A percentile compares a stretch with the other conserved stretches of the same genome.
These are phyloP conservation scores for Dryas drummondii DNA, from an alignment of 306 rosid genomes.

Conservation along the genomic window DNA sequence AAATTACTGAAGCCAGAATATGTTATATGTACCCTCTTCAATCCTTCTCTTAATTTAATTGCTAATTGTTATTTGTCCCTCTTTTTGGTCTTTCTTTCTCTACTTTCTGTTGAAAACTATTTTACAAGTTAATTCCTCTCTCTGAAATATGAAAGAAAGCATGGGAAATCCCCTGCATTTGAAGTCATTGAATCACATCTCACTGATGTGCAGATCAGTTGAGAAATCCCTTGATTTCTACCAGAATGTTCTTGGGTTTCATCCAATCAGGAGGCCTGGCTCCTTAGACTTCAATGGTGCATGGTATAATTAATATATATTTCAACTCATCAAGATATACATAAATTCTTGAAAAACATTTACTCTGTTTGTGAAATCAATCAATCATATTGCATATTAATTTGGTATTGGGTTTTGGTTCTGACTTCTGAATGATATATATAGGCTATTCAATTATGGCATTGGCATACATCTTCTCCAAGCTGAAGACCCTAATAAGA, in stretches of 20 bases:
- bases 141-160: not conserved
- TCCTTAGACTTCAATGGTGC: constrained; percentile 51
- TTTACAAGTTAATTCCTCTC: not conserved
- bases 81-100: not conserved
- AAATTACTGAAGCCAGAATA: not conserved
- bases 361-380: not conserved
- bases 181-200: constrained; percentile 79
- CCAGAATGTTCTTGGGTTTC: constrained; percentile 64
- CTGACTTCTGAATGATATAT: not conserved
- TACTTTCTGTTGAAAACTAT: not conserved
- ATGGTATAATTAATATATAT: constrained; percentile 27
- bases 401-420: constrained; percentile 9
- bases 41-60: not conserved
- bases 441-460: constrained; percentile 73
- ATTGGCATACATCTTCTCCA: constrained; percentile 82
- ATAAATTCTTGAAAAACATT: not conserved
- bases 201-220: constrained; percentile 63
- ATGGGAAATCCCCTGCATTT: constrained; percentile 60
- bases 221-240: constrained; percentile 65
- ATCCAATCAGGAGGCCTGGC: constrained; percentile 45
- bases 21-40: not conserved
- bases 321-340: too few species aligned
- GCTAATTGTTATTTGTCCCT: not conserved
- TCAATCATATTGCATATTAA: not conserved
- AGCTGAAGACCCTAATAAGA: constrained; percentile 49